These are phyloP conservation scores for Saksenaea oblongispora DNA, from an alignment of 371 early-diverging fungal species.

Conservation along the genomic window DNA sequence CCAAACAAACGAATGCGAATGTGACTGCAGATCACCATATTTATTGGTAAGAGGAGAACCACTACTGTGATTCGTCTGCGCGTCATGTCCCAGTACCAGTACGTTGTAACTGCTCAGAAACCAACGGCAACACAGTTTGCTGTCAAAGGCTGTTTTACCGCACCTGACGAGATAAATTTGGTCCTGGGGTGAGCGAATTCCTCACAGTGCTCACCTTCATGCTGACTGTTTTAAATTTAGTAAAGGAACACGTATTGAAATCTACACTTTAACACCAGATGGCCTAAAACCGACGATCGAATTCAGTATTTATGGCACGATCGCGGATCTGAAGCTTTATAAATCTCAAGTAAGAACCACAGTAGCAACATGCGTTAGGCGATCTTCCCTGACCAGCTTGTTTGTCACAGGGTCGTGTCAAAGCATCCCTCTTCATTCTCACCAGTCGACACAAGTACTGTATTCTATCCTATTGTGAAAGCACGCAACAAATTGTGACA, in stretches of 20 bases:
- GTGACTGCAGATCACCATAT: background rate
- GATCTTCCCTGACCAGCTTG: background rate
- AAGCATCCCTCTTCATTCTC: constrained; percentile 63
- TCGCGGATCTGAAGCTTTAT: constrained; percentile 61
- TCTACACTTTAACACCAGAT: constrained; percentile 61
- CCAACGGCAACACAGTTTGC: constrained; percentile 55
- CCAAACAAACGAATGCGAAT: background rate
- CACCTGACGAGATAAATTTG: constrained; percentile 64
- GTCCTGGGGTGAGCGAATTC: constrained; percentile 61
- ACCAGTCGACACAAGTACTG: constrained; percentile 63
- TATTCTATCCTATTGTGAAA: constrained; percentile 60
- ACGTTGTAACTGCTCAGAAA: constrained; percentile 58
- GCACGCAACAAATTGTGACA: constrained; percentile 49
- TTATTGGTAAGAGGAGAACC: background rate
- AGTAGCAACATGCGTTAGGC: background rate
- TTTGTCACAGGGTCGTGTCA: constrained; percentile 35
- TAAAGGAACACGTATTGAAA: constrained; percentile 75
- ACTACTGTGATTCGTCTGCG: constrained; percentile 1
- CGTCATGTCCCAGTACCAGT: constrained; percentile 48
- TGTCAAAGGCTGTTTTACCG: constrained; percentile 67
- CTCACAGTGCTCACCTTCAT: background rate
- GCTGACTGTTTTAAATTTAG: constrained; percentile 30
- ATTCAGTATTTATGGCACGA: constrained; percentile 72
- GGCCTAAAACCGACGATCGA: constrained; percentile 67
- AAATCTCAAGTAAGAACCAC: constrained; percentile 49